Evolutionary conservation across 2,329 filamentous ascomycete genomes (phyloP).

Genomic region (Xylariaceae sp.): DNA sequence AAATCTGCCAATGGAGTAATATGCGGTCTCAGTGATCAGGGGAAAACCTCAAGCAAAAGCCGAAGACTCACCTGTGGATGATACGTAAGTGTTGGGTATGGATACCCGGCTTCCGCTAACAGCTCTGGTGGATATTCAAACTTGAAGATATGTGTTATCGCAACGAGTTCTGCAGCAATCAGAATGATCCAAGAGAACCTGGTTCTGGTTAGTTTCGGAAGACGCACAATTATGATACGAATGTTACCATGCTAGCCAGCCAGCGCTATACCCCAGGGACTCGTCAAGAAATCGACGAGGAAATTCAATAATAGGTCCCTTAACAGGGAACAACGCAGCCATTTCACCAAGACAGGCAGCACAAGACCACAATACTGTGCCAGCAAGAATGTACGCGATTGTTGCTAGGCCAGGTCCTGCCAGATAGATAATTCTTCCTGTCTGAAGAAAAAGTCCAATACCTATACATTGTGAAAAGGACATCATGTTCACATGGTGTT

Average conservation of each 20-base stretch:
- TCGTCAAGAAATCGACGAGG: constrained; percentile 47
- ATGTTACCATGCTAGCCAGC: constrained; percentile 5
- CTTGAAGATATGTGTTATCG: constrained; percentile 9
- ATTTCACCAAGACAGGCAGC: constrained; percentile 46
- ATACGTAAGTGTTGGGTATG: constrained; percentile 35
- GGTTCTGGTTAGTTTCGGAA: background rate
- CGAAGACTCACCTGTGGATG: background rate
- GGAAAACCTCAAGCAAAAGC: too few species aligned
- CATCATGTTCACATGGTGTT: constrained; percentile 32
- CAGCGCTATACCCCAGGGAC: constrained; percentile 41
- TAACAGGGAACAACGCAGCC: constrained; percentile 49
- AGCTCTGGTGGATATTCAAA: constrained; percentile 3
- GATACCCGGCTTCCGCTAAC: constrained; percentile 38
- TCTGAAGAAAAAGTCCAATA: constrained; percentile 46
- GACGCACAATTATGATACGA: background rate
- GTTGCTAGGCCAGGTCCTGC: constrained; percentile 45
- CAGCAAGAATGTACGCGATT: constrained; percentile 43
- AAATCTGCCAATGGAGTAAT: too few species aligned
- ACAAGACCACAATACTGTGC: constrained; percentile 45
- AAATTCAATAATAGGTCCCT: constrained; percentile 48
- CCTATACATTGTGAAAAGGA: constrained; percentile 44
- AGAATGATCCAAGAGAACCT: constrained; percentile 12
- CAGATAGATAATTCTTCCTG: constrained; percentile 45
- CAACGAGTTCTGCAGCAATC: constrained; percentile 10
- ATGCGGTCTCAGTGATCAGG: too few species aligned